These are phyloP conservation scores for Backusella circina DNA, from an alignment of 192 early-diverging fungal species.

Conservation along the genomic window DNA sequence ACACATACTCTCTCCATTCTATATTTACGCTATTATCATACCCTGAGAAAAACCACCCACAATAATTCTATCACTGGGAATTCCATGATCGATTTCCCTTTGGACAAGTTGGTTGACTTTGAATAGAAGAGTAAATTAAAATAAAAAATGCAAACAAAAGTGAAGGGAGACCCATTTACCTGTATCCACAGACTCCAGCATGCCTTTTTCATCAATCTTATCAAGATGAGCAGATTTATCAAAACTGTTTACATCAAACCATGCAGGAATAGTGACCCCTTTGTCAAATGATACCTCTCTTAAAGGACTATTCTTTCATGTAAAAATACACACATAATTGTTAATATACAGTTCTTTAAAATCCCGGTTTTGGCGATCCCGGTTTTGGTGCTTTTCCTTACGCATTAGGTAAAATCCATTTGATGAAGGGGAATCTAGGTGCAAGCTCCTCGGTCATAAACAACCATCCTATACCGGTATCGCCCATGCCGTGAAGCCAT, in stretches of 20 bases:
- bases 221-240: constrained; percentile 34
- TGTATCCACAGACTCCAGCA: constrained; percentile 57
- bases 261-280: constrained; percentile 46
- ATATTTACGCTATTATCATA: neutral
- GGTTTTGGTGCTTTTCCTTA: constrained; percentile 21
- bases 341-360: neutral
- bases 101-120: constrained; percentile 56
- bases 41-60: constrained; percentile 94
- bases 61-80: constrained; percentile 81
- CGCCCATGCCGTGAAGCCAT: constrained; percentile 57
- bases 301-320: constrained; percentile 38
- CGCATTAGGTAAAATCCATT: constrained; percentile 89
- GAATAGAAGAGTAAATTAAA: neutral
- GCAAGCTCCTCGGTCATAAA: constrained; percentile 51
- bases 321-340: neutral
- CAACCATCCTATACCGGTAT: constrained; percentile 56
- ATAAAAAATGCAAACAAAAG: neutral
- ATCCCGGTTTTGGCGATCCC: neutral
- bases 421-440: constrained; percentile 68
- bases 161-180: neutral
- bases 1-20: neutral
- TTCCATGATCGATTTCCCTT: constrained; percentile 74
- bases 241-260: constrained; percentile 81
- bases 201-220: constrained; percentile 67
- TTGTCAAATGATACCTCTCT: constrained; percentile 70